These are phyloP conservation scores for Trypanosoma platydactyli DNA, from an alignment of 208 protist species.

Conservation along the genomic window DNA sequence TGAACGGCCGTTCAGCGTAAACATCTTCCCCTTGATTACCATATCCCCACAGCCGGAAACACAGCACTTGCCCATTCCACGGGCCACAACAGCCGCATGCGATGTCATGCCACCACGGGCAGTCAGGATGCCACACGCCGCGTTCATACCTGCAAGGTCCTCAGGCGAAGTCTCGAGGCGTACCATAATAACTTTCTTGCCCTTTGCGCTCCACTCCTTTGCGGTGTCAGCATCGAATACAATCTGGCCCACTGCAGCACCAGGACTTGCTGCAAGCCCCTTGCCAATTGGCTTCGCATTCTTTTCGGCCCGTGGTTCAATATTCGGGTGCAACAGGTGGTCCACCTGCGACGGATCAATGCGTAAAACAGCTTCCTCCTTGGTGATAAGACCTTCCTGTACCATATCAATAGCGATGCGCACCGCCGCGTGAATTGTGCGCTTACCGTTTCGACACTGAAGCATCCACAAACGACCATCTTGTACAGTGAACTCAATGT, in stretches of 20 bases:
- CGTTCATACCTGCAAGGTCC: slow-evolving; percentile 93
- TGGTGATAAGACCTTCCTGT: slow-evolving; percentile 87
- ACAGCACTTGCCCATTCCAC: slow-evolving; percentile 96
- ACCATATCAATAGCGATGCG: slow-evolving; percentile 92
- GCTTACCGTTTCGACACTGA: slow-evolving; percentile 94
- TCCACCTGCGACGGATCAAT: slow-evolving; percentile 84
- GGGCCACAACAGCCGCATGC: slow-evolving; percentile 95
- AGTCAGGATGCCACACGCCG: slow-evolving; percentile 90
- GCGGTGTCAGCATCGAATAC: slow-evolving; percentile 88
- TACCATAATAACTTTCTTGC: slow-evolving; percentile 90
- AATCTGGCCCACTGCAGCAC: slow-evolving; percentile 89
- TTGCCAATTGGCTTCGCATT: slow-evolving; percentile 75
- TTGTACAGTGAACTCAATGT: slow-evolving; percentile 97
- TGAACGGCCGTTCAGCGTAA: slow-evolving; percentile 55
- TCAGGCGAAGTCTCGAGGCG: slow-evolving; percentile 94
- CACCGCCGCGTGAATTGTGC: slow-evolving; percentile 89
- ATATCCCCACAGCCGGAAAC: slow-evolving; percentile 89
- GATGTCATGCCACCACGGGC: slow-evolving; percentile 94
- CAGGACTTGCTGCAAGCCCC: slow-evolving; percentile 92
- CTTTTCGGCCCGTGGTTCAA: slow-evolving; percentile 63
- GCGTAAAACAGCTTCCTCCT: slow-evolving; percentile 87
- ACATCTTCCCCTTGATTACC: slow-evolving; percentile 56
- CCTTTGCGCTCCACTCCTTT: slow-evolving; percentile 46
- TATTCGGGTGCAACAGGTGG: slow-evolving; percentile 89
- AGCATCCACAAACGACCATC: slow-evolving; percentile 94